phyloP scores from a whole-genome alignment of 495 filamentous ascomycete genomes.

The Aspergillus conjunctus region DNA sequence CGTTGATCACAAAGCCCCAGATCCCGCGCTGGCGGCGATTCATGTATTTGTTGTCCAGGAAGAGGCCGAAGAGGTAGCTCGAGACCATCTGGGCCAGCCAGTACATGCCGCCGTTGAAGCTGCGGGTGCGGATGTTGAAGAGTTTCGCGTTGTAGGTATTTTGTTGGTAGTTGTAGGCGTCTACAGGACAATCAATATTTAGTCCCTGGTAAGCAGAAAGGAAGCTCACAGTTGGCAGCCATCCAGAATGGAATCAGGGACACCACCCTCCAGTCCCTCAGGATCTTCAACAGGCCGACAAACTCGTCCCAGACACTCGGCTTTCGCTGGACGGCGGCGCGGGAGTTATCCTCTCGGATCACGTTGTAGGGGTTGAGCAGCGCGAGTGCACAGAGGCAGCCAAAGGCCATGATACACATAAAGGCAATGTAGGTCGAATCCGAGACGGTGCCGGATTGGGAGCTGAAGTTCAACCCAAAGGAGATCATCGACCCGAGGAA shows the following conservation, averaged over 20 bases:
- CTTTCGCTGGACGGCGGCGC: conserved; percentile 80
- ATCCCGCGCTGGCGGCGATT: conserved; percentile 45
- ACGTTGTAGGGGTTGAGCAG: conserved; percentile 65
- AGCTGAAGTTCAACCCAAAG: background rate
- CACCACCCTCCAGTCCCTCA: conserved; percentile 19
- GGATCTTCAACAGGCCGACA: conserved; percentile 43
- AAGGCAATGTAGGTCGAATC: conserved; percentile 57
- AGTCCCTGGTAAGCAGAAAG: conserved; percentile 27
- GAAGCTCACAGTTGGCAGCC: background rate
- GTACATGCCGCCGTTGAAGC: conserved; percentile 53
- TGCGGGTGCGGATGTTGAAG: conserved; percentile 50
- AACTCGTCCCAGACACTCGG: conserved; percentile 63
- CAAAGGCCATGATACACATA: conserved; percentile 50
- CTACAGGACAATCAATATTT: too few species aligned
- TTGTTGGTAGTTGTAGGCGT: conserved; percentile 66
- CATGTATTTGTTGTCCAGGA: conserved; percentile 44
- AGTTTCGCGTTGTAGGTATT: conserved; percentile 52
- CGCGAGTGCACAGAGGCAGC: conserved; percentile 61
- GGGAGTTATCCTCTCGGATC: conserved; percentile 73
- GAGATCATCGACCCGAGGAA: conserved; percentile 38
- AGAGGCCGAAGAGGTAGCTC: conserved; percentile 46
- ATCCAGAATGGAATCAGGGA: background rate
- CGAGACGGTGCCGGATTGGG: conserved; percentile 46
- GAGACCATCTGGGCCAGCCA: conserved; percentile 57
- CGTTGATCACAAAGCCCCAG: conserved; percentile 40